Evolutionary conservation across 192 early-diverging fungal genomes (phyloP).

Genomic region (Coemansia sp.): DNA sequence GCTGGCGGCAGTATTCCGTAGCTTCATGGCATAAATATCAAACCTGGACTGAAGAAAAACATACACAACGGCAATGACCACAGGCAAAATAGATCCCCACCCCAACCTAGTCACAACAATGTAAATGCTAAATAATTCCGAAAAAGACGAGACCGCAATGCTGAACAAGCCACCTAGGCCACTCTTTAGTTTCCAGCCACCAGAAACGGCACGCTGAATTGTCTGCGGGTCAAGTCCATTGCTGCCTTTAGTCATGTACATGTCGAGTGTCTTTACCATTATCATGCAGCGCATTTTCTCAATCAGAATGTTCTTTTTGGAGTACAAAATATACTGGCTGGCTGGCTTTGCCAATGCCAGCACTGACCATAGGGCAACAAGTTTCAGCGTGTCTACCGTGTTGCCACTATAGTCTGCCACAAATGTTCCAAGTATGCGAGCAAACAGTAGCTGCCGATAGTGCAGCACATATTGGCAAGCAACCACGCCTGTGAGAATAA

Average conservation of each 20-base stretch:
- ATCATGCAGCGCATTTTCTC: slow-evolving; percentile 1
- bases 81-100: slow-evolving; percentile 15
- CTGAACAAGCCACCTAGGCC: not conserved
- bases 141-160: not conserved
- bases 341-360: slow-evolving; percentile 5
- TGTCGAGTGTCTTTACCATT: not conserved
- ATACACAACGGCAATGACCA: slow-evolving; percentile 7
- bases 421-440: slow-evolving; percentile 7
- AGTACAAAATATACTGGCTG: not conserved
- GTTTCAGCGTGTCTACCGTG: not conserved
- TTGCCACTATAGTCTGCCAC: not conserved
- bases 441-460: slow-evolving; percentile 9
- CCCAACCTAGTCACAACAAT: slow-evolving; percentile 14
- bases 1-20: not conserved
- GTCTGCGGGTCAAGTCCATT: not conserved
- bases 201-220: not conserved
- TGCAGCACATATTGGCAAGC: not conserved
- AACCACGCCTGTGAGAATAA: not conserved
- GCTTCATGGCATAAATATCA: not conserved
- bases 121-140: slow-evolving; percentile 15
- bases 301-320: not conserved
- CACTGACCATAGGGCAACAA: slow-evolving; percentile 8
- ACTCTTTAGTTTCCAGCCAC: not conserved
- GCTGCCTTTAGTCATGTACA: slow-evolving; percentile 1
- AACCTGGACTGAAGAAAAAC: not conserved